These are phyloP conservation scores for Domatiomyces globalis DNA, from an alignment of 2,329 filamentous ascomycete species.

Conservation along the genomic window DNA sequence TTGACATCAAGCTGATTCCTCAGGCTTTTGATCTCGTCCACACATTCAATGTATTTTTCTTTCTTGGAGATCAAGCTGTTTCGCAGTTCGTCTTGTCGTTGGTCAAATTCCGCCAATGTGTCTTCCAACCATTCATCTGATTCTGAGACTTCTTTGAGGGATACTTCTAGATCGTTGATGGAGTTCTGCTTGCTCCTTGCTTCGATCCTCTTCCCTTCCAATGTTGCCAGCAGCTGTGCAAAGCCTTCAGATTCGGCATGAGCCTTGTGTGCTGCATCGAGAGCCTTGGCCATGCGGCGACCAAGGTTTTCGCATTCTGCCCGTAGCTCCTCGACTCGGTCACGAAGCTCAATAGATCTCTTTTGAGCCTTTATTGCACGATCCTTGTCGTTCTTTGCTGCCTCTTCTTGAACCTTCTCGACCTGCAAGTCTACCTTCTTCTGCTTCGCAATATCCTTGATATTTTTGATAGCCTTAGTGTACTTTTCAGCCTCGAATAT, in stretches of 20 bases:
- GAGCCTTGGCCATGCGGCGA: slow-evolving; percentile 30
- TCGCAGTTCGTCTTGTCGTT: slow-evolving; percentile 52
- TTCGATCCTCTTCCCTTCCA: slow-evolving; percentile 64
- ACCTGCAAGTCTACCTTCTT: slow-evolving; percentile 61
- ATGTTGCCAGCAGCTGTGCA: slow-evolving; percentile 56
- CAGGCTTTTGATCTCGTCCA: slow-evolving; percentile 29
- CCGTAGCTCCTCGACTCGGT: slow-evolving; percentile 45
- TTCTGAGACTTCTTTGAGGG: slow-evolving; percentile 64
- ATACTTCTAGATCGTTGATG: slow-evolving; percentile 53
- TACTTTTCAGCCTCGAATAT: slow-evolving; percentile 97
- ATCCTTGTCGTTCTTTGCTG: slow-evolving; percentile 73
- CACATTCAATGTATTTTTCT: slow-evolving; percentile 51
- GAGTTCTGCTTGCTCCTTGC: slow-evolving; percentile 55
- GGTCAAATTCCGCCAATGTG: slow-evolving; percentile 63
- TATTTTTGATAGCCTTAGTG: slow-evolving; percentile 91
- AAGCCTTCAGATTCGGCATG: slow-evolving; percentile 61
- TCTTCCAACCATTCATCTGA: slow-evolving; percentile 61
- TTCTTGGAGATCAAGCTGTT: slow-evolving; percentile 50
- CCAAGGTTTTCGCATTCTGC: slow-evolving; percentile 47
- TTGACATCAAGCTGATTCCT: slow-evolving; percentile 22
- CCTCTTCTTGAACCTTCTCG: slow-evolving; percentile 58
- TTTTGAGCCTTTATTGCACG: slow-evolving; percentile 60
- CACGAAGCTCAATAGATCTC: slow-evolving; percentile 48
- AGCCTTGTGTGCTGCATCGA: slow-evolving; percentile 46
- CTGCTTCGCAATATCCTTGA: slow-evolving; percentile 73